phyloP scores from a whole-genome alignment of 306 rosid genomes.

The Cucurbita ficifolia region DNA sequence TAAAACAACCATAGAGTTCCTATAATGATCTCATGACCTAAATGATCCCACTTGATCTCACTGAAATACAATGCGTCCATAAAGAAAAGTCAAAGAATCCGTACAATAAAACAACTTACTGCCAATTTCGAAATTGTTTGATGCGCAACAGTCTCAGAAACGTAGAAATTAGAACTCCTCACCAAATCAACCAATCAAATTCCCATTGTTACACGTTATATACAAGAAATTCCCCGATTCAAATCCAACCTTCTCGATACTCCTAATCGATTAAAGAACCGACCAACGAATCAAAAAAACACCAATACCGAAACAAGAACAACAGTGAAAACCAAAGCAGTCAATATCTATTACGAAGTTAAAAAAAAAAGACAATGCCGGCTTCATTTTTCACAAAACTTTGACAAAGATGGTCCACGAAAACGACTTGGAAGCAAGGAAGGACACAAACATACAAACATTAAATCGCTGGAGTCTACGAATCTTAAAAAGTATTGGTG shows the following conservation, averaged over 20 bases:
- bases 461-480: not conserved
- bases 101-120: not conserved
- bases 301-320: not conserved
- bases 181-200: constrained; percentile 1
- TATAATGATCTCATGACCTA: not conserved
- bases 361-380: not conserved
- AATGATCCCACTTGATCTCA: not conserved
- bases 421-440: not conserved
- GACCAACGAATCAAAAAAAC: not conserved
- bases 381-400: not conserved
- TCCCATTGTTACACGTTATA: not conserved
- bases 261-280: not conserved
- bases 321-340: not conserved
- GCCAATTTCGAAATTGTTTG: not conserved
- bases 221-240: not conserved
- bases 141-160: not conserved
- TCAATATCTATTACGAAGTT: not conserved
- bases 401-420: constrained; percentile 6
- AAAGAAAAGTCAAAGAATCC: not conserved
- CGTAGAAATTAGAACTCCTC: not conserved
- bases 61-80: not conserved
- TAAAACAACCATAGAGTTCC: not conserved
- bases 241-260: not conserved
- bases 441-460: not conserved
- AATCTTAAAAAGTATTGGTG: not conserved